A percentile compares a stretch with the other conserved stretches of the same genome.
Conservation (phyloP, 805 yeast genomes). For the Jamesozyma jinghongensis region DNA sequence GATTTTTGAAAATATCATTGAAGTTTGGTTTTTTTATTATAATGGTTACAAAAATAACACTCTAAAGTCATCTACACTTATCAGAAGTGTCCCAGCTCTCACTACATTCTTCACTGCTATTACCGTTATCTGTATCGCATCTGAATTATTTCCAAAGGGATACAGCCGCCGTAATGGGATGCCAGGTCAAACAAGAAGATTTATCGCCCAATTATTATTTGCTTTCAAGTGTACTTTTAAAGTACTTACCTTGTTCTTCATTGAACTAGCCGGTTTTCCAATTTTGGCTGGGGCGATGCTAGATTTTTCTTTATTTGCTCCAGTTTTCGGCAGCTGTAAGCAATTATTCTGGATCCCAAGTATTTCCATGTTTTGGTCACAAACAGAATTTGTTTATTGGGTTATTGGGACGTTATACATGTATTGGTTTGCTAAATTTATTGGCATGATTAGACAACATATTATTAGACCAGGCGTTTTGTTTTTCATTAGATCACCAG, state of each 20-base stretch:
- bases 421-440: slow-evolving; percentile 78
- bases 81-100: slow-evolving; percentile 23
- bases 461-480: slow-evolving; percentile 83
- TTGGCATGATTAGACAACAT: slow-evolving; percentile 66
- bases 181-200: slow-evolving; percentile 35
- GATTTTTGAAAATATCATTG: slow-evolving; percentile 9
- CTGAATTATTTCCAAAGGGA: slow-evolving; percentile 21
- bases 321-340: slow-evolving; percentile 15
- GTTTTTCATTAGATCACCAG: slow-evolving; percentile 87
- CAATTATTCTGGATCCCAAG: slow-evolving; percentile 17
- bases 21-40: slow-evolving; percentile 8
- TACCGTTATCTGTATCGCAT: slow-evolving; percentile 14
- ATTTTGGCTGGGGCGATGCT: slow-evolving; percentile 73
- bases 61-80: slow-evolving; percentile 15
- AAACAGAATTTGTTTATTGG: slow-evolving; percentile 42
- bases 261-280: slow-evolving; percentile 83
- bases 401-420: slow-evolving; percentile 72
- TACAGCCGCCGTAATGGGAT: slow-evolving; percentile 24
- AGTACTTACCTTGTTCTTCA: slow-evolving; percentile 62
- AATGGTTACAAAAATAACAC: slow-evolving; percentile 14
- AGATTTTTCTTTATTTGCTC: slow-evolving; percentile 45
- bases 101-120: slow-evolving; percentile 24
- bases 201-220: slow-evolving; percentile 42
- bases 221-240: slow-evolving; percentile 56
- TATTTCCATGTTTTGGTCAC: slow-evolving; percentile 18